A percentile compares a stretch with the other conserved stretches of the same genome.
These are phyloP conservation scores for Crepidotus variabilis DNA, from an alignment of 768 basidiomycete species.

Conservation along the genomic window DNA sequence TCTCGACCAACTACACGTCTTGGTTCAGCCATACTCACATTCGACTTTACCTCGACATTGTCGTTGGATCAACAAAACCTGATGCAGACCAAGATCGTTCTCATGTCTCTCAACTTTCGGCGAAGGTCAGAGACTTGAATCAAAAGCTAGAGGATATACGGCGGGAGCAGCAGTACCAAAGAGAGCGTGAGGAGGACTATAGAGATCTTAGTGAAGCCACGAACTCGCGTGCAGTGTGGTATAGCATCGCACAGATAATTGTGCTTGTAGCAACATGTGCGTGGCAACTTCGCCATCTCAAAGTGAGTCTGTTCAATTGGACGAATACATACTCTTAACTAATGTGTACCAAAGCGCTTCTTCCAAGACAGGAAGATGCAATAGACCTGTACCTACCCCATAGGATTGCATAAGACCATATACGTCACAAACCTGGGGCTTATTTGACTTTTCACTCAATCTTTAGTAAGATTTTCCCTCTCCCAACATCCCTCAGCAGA, in stretches of 20 bases:
- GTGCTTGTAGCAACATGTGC: conserved; percentile 81
- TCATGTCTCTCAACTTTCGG: conserved; percentile 77
- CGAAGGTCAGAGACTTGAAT: conserved; percentile 89
- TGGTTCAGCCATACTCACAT: conserved; percentile 89
- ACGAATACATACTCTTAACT: conserved; percentile 2
- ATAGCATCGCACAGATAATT: conserved; percentile 82
- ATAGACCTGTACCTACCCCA: conserved; percentile 26
- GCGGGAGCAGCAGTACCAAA: conserved; percentile 95
- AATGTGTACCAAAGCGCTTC: conserved; percentile 50
- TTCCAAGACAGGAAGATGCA: conserved; percentile 85
- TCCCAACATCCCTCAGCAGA: conserved; percentile 37
- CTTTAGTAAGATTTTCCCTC: conserved; percentile 38
- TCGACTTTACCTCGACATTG: conserved; percentile 90
- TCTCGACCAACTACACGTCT: conserved; percentile 87
- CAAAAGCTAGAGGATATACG: conserved; percentile 89
- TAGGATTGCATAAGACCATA: conserved; percentile 7
- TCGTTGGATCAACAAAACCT: conserved; percentile 83
- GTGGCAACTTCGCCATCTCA: conserved; percentile 93
- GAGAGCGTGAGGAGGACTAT: conserved; percentile 91
- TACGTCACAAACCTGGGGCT: neutral
- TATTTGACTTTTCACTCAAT: conserved; percentile 22
- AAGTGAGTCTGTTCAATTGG: conserved; percentile 41
- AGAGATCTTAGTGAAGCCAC: conserved; percentile 85
- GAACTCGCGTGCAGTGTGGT: conserved; percentile 94
- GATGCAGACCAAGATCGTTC: conserved; percentile 86